Conservation (phyloP, 2,329 filamentous ascomycete genomes). For the Ascochyta lentis region DNA sequence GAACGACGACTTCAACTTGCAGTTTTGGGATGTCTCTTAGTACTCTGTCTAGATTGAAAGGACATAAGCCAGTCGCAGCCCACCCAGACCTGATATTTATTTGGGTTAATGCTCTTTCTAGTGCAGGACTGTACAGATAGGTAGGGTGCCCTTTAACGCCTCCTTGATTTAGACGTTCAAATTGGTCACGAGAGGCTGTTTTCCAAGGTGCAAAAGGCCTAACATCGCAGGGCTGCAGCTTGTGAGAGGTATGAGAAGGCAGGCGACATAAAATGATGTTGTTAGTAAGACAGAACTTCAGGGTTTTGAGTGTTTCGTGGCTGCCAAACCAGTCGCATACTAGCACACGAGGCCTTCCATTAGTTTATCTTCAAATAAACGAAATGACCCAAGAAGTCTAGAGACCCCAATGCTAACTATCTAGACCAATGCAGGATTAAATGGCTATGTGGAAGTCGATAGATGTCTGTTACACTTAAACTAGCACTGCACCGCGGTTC, state of each 20-base stretch:
- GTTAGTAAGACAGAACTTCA: background rate
- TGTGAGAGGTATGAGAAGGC: background rate
- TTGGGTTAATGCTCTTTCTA: slow-evolving; percentile 27
- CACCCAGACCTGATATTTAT: slow-evolving; percentile 41
- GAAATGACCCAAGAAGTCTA: too few relatives aligned
- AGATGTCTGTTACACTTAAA: too few relatives aligned
- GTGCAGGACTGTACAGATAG: slow-evolving; percentile 31
- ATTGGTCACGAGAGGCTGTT: slow-evolving; percentile 3
- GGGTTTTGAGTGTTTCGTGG: background rate
- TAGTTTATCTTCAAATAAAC: background rate
- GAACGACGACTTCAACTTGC: slow-evolving; percentile 17
- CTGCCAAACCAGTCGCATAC: background rate
- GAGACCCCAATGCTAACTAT: too few relatives aligned
- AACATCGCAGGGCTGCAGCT: background rate
- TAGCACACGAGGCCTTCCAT: background rate
- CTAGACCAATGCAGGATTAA: too few relatives aligned
- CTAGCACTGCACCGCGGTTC: too few relatives aligned
- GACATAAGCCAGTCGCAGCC: slow-evolving; percentile 33
- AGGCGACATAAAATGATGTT: background rate
- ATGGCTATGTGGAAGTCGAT: too few relatives aligned
- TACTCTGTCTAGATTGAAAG: slow-evolving; percentile 43
- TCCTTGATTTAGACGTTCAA: slow-evolving; percentile 18
- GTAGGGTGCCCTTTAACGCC: slow-evolving; percentile 25
- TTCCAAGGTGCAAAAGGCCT: background rate
- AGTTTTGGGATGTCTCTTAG: slow-evolving; percentile 35